Percentiles rank a stretch among this genome's conserved stretches.
Evolutionary conservation across 768 basidiomycete genomes (phyloP).

Genomic region (Leccinum uliginosum): DNA sequence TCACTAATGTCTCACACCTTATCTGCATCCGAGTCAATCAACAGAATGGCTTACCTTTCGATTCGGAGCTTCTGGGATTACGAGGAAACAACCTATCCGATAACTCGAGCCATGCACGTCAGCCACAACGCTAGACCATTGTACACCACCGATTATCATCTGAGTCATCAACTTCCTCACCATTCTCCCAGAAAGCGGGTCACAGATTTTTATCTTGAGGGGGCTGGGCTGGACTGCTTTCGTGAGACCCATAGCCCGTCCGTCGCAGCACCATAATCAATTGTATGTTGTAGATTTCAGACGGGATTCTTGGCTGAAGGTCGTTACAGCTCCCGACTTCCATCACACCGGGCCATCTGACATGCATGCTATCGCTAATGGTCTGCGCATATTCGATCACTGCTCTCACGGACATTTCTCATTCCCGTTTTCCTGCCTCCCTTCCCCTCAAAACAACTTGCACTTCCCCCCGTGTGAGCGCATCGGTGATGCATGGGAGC

Average conservation of each 20-base stretch:
- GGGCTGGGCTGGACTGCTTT: conserved; percentile 62
- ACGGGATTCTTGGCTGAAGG: not conserved
- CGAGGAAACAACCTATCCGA: conserved; percentile 33
- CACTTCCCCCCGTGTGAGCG: conserved; percentile 85
- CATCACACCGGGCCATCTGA: conserved; percentile 68
- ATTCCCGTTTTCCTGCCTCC: conserved; percentile 67
- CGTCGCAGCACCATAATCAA: conserved; percentile 71
- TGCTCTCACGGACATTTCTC: conserved; percentile 63
- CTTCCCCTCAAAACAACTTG: conserved; percentile 71
- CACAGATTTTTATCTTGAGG: conserved; percentile 98
- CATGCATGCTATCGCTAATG: conserved; percentile 1
- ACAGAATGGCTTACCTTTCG: conserved; percentile 80
- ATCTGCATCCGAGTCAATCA: conserved; percentile 86
- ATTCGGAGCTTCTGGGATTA: conserved; percentile 35
- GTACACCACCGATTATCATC: conserved; percentile 48
- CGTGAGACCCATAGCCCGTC: conserved; percentile 80
- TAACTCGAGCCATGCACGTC: not conserved
- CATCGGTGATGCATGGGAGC: conserved; percentile 91
- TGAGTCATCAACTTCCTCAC: conserved; percentile 92
- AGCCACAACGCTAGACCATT: not conserved
- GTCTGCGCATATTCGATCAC: conserved; percentile 48
- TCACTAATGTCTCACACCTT: conserved; percentile 91
- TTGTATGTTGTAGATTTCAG: not conserved
- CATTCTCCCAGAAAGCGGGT: conserved; percentile 74
- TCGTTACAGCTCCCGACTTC: not conserved